Evolutionary conservation across 306 rosid genomes (phyloP).

Genomic region (Begonia masoniana): DNA sequence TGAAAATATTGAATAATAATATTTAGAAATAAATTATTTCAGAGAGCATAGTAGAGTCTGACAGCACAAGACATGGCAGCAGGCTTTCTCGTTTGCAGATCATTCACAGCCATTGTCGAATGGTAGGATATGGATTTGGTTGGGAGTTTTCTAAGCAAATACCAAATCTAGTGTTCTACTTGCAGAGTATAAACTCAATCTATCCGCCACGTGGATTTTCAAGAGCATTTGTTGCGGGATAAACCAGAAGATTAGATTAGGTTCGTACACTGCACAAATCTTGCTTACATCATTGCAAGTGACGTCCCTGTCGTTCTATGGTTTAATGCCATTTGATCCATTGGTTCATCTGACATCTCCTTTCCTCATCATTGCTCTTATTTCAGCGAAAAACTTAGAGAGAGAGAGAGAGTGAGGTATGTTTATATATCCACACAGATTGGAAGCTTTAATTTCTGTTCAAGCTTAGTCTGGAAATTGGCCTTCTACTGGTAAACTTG

Average conservation of each 20-base stretch:
- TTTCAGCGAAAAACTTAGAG: neutral
- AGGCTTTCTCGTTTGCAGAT: neutral
- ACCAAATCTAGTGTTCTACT: neutral
- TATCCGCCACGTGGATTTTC: conserved; percentile 23
- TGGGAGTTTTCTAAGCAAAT: too few relatives aligned
- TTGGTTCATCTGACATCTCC: conserved; percentile 13
- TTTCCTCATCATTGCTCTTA: conserved; percentile 9
- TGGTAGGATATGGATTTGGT: neutral
- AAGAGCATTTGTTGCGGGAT: neutral
- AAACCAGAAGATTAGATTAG: neutral
- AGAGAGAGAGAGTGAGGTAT: conserved; percentile 3
- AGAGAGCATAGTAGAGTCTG: neutral
- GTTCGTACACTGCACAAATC: conserved; percentile 13
- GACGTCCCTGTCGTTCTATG: conserved; percentile 19
- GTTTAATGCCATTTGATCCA: conserved; percentile 6
- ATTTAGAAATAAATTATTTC: too few relatives aligned
- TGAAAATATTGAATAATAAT: too few relatives aligned
- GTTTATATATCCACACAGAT: neutral
- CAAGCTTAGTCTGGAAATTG: conserved; percentile 7
- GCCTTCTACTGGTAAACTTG: neutral
- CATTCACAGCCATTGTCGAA: neutral
- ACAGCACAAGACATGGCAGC: neutral
- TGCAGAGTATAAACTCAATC: conserved; percentile 3
- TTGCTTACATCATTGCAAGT: conserved; percentile 9
- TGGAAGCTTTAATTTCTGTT: neutral